Evolutionary conservation across 768 basidiomycete species (phyloP).

Genomic region (Rhodotorula paludigena): DNA sequence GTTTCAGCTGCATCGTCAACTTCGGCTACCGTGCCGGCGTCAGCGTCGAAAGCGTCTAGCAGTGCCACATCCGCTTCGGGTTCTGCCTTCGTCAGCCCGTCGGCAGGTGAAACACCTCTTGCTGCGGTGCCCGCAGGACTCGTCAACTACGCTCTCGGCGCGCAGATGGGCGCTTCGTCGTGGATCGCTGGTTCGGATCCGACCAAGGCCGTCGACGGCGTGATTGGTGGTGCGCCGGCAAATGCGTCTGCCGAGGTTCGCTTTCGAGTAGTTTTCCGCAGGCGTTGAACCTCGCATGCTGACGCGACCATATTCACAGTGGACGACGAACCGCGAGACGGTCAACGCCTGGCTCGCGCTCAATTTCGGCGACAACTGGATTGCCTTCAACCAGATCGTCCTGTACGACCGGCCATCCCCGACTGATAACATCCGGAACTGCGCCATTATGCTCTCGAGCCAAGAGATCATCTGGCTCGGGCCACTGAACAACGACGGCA

Average conservation of each 20-base stretch:
- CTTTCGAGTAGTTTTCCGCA: too few relatives aligned
- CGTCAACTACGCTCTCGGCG: neutral
- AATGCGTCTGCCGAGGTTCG: too few relatives aligned
- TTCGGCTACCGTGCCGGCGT: too few relatives aligned
- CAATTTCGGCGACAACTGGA: neutral
- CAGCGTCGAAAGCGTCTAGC: too few relatives aligned
- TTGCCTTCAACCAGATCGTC: slow-evolving; percentile 24
- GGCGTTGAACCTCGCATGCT: too few relatives aligned
- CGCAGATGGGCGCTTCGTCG: neutral
- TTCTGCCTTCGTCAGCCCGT: too few relatives aligned
- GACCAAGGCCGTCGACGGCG: neutral
- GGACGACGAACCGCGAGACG: neutral
- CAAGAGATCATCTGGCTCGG: neutral
- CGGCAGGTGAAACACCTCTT: too few relatives aligned
- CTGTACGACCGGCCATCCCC: slow-evolving; percentile 25
- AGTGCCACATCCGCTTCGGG: too few relatives aligned
- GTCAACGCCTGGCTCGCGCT: slow-evolving; percentile 8
- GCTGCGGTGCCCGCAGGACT: neutral
- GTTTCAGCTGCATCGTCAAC: too few relatives aligned
- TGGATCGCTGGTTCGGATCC: neutral
- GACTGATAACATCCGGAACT: slow-evolving; percentile 19
- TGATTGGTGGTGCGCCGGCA: too few relatives aligned
- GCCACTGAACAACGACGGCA: slow-evolving; percentile 25
- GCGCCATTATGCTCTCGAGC: slow-evolving; percentile 13
- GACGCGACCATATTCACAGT: too few relatives aligned